Percentiles rank a stretch among this genome's conserved stretches.
phyloP scores from a whole-genome alignment of 441 rosid species.

The Dalechampia spathulata region DNA sequence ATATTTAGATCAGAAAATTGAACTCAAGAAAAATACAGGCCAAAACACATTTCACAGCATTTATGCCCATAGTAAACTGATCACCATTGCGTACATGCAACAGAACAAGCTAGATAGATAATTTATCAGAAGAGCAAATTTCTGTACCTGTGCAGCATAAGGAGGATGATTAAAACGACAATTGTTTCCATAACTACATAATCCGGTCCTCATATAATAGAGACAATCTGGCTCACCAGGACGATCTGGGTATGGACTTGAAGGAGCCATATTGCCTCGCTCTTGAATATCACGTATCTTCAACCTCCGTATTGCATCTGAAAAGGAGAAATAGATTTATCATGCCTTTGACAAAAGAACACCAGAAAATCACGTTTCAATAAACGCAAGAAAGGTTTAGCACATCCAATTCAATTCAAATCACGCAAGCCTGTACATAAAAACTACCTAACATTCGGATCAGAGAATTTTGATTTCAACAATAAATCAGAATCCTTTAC shows the following conservation, averaged over 20 bases:
- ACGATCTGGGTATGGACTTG: constrained; percentile 67
- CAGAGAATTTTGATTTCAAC: background rate
- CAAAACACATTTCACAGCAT: background rate
- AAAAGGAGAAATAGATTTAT: background rate
- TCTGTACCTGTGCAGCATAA: constrained; percentile 40
- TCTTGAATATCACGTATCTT: constrained; percentile 40
- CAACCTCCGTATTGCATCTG: constrained; percentile 47
- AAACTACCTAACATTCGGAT: background rate
- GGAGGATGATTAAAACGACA: constrained; percentile 84
- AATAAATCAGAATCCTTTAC: background rate
- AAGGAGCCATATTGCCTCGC: constrained; percentile 24
- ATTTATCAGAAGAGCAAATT: background rate
- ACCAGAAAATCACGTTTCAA: no score
- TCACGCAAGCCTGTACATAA: background rate
- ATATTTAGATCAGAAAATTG: background rate
- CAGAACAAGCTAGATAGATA: background rate
- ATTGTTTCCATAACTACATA: constrained; percentile 65
- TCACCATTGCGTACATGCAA: background rate
- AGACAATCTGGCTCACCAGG: constrained; percentile 76
- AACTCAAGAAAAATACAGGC: background rate
- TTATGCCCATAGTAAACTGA: background rate
- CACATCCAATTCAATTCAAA: background rate
- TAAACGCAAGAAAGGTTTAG: background rate
- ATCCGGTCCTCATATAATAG: constrained; percentile 71
- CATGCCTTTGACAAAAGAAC: no score